Evolutionary conservation across 352 stramenopile genomes (phyloP), one percentile per base, ranked within the genome.

Genomic region (Globisporangium cystogenes): DNA sequence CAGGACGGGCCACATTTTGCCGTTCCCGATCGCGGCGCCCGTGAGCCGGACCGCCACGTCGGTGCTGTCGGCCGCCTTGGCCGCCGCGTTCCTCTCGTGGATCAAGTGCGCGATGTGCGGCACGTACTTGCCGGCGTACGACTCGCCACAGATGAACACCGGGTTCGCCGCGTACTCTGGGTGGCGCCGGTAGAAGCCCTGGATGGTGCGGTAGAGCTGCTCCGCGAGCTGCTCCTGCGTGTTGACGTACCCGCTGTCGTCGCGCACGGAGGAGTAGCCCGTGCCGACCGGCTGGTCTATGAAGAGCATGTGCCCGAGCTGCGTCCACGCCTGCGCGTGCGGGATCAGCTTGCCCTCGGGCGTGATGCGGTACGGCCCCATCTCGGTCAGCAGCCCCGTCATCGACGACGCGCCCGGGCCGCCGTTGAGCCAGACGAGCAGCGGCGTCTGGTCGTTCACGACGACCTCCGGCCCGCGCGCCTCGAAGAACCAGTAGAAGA

Each of bases 61-160:
- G 12, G 59, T 33, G 12, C 45, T 35, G n/a, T 69, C 10, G 0
- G 45, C 47, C 3, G 44, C 43, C 39, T 55, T 12, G 37, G 56
- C 44, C 20, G 61, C 53, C 29, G 57, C 53, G 65, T 98, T 98
- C 42, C 86, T 74, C 33, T 83, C 58, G 48, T 98, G 72, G 51
- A 99, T 98, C 59, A 96, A 95, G 64, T 92, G 71, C 55, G 97
- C 82, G 69, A 99, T 96, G 44, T 76, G 89, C 16, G 95, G 93
- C 40, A 98, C 97, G 66, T 98, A 99, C 69, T 99, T 98, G 29
- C 96, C 96, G 3, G 96, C 96, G 68, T 99, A 97, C 31, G 85
- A 97, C 72, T 99, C 96, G 50, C 96, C 86, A 23, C 78, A 94
- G 12, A 87, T 60, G 37, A 72, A 86, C 53, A 90, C 41, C 8